These are phyloP conservation scores for Plenodomus biglobosus DNA, from an alignment of 2,329 filamentous ascomycete species.

Conservation along the genomic window DNA sequence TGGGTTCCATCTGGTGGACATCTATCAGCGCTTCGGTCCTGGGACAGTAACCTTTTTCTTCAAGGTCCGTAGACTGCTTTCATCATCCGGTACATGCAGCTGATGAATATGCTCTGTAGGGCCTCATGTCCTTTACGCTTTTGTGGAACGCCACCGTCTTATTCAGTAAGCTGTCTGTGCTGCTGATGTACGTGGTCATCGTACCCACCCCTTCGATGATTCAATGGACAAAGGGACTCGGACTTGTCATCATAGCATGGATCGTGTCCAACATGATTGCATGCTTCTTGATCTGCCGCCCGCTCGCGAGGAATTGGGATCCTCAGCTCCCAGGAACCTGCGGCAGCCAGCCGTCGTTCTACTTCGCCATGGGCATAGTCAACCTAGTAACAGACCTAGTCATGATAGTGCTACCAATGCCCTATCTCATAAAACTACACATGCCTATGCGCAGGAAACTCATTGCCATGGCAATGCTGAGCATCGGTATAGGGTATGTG, in stretches of 20 bases:
- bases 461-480: slow-evolving; percentile 15
- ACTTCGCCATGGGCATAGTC: too few relatives aligned
- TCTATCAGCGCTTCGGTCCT: slow-evolving; percentile 18
- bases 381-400: slow-evolving; percentile 22
- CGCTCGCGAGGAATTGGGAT: slow-evolving; percentile 22
- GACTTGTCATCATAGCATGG: slow-evolving; percentile 17
- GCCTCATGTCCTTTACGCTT: slow-evolving; percentile 21
- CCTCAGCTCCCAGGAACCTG: slow-evolving; percentile 15
- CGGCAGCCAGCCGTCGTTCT: slow-evolving; percentile 20
- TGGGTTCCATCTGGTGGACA: slow-evolving; percentile 19
- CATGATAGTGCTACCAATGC: slow-evolving; percentile 21
- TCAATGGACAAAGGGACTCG: slow-evolving; percentile 5
- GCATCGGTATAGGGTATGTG: slow-evolving; percentile 23
- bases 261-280: slow-evolving; percentile 13
- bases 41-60: slow-evolving; percentile 21
- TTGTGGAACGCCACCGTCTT: slow-evolving; percentile 25
- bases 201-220: slow-evolving; percentile 18
- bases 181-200: slow-evolving; percentile 21
- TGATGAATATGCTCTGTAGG: background rate
- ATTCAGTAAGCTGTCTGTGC: slow-evolving; percentile 22
- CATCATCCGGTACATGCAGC: background rate
- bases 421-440: slow-evolving; percentile 18
- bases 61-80: slow-evolving; percentile 12
- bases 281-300: slow-evolving; percentile 20
- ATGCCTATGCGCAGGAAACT: slow-evolving; percentile 17